phyloP scores from a whole-genome alignment of 148 eudicot species.

The Fagopyrum esculentum region DNA sequence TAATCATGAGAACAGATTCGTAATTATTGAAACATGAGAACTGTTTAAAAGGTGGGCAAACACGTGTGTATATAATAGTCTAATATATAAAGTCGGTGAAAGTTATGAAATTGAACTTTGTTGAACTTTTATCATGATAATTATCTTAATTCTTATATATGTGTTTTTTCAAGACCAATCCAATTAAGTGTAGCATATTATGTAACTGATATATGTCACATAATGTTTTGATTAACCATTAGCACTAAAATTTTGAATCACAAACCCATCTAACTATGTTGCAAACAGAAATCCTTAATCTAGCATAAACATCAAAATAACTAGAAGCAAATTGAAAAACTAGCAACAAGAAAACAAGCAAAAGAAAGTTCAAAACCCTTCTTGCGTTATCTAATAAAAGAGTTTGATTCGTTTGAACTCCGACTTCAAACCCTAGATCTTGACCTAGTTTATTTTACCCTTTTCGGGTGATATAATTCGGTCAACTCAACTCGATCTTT shows the following conservation, averaged over 20 bases:
- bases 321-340: background rate
- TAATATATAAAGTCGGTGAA: too few species aligned
- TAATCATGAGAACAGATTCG: too few species aligned
- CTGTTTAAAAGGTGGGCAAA: too few species aligned
- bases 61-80: too few species aligned
- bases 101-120: too few species aligned
- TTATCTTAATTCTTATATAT: too few species aligned
- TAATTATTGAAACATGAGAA: too few species aligned
- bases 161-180: background rate
- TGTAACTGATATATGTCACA: background rate
- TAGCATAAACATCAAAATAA: background rate
- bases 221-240: background rate
- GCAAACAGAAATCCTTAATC: background rate
- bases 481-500: background rate
- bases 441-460: background rate
- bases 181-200: background rate
- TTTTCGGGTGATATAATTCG: background rate
- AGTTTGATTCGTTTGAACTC: too few species aligned
- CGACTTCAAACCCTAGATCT: background rate
- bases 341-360: background rate
- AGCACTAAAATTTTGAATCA: background rate
- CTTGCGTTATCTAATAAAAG: too few species aligned
- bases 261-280: background rate
- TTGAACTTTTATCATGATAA: too few species aligned
- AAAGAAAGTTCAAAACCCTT: too few species aligned